phyloP scores from a whole-genome alignment of 768 basidiomycete genomes.

The Suillus americanus region DNA sequence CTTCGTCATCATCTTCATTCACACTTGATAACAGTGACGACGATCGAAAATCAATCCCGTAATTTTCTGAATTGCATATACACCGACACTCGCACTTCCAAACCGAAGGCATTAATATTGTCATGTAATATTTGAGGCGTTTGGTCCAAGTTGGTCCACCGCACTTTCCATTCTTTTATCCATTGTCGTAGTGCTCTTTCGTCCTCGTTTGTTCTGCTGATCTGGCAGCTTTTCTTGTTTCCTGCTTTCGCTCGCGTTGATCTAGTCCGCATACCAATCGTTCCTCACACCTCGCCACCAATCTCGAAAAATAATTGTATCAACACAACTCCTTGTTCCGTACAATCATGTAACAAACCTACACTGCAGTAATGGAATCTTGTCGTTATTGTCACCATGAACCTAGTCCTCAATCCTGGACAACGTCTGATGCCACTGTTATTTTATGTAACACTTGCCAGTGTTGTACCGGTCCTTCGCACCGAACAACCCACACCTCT shows the following conservation, averaged over 20 bases:
- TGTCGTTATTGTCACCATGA: background rate
- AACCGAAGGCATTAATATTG: background rate
- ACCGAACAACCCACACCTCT: constrained; percentile 62
- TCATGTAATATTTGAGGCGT: background rate
- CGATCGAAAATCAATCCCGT: constrained; percentile 9
- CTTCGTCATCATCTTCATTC: constrained; percentile 10
- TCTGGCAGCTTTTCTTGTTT: background rate
- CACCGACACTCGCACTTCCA: background rate
- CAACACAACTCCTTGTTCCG: background rate
- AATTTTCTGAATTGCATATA: constrained; percentile 2
- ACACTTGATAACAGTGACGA: constrained; percentile 4
- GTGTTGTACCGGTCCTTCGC: constrained; percentile 56
- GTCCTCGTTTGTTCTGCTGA: background rate
- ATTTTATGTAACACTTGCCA: constrained; percentile 54
- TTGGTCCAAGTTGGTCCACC: constrained; percentile 2
- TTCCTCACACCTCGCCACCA: background rate
- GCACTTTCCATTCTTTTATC: background rate
- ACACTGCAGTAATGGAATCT: background rate
- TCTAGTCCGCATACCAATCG: constrained; percentile 12
- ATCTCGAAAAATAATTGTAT: background rate
- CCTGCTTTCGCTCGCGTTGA: constrained; percentile 13
- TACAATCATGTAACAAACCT: constrained; percentile 2
- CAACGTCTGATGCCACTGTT: background rate
- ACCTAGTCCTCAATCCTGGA: background rate
- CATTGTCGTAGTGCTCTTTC: background rate